Percentiles rank a stretch among this genome's conserved stretches.
Conservation (phyloP, 2,329 filamentous ascomycete genomes). For the Cladosporium sp. region DNA sequence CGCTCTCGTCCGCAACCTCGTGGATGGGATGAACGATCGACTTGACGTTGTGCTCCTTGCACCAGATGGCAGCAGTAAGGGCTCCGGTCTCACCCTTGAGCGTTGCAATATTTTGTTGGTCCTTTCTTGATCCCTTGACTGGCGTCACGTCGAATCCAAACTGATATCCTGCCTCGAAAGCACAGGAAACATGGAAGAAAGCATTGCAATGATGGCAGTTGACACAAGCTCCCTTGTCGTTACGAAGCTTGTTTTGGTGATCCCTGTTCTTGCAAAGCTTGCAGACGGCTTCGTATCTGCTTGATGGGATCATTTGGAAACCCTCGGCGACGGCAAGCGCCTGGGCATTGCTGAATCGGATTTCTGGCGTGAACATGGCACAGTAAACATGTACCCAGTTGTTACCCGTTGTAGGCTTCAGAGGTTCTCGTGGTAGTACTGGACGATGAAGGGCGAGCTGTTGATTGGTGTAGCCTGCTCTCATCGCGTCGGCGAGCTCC, state of each 20-base stretch:
- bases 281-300: constrained; percentile 72
- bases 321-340: constrained; percentile 84
- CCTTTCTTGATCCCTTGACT: constrained; percentile 81
- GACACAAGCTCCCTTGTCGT: constrained; percentile 68
- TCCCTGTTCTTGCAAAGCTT: constrained; percentile 72
- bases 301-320: constrained; percentile 72
- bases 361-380: constrained; percentile 85
- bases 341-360: constrained; percentile 84
- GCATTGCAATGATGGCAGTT: constrained; percentile 71
- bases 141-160: constrained; percentile 89
- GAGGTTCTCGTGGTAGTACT: constrained; percentile 75
- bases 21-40: constrained; percentile 72
- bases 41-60: constrained; percentile 75
- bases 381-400: constrained; percentile 98
- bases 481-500: constrained; percentile 73
- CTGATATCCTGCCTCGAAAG: constrained; percentile 73
- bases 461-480: constrained; percentile 75
- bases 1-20: constrained; percentile 66
- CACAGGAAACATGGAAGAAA: constrained; percentile 83
- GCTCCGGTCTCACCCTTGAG: constrained; percentile 75
- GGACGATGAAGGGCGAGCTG: constrained; percentile 84
- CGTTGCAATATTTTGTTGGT: constrained; percentile 73
- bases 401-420: constrained; percentile 92
- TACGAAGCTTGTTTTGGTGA: constrained; percentile 24
- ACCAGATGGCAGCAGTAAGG: constrained; percentile 87